Conservation (phyloP, 2,329 filamentous ascomycete genomes). For the Neonectria hederae region DNA sequence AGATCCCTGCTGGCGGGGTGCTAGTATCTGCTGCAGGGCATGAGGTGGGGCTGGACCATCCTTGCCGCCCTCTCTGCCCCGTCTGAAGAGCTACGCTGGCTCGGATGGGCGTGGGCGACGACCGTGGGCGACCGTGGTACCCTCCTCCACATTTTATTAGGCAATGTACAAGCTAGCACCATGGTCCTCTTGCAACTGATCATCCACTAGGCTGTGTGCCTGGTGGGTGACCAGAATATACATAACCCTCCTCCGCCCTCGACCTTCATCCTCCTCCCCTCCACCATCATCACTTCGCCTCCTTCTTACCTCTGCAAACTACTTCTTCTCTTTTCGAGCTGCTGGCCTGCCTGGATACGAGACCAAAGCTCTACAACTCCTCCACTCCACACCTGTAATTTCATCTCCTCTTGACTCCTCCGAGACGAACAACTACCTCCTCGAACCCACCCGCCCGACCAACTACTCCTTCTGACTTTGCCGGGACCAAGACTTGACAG, state of each 20-base stretch:
- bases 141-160: slow-evolving; percentile 44
- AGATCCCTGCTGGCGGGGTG: slow-evolving; percentile 28
- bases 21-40: slow-evolving; percentile 45
- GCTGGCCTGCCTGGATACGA: slow-evolving; percentile 28
- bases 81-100: slow-evolving; percentile 35
- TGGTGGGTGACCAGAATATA: slow-evolving; percentile 41
- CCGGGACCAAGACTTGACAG: slow-evolving; percentile 17
- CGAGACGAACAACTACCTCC: slow-evolving; percentile 20
- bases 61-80: slow-evolving; percentile 28
- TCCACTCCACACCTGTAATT: slow-evolving; percentile 27
- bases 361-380: slow-evolving; percentile 16
- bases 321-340: slow-evolving; percentile 32
- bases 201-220: slow-evolving; percentile 45
- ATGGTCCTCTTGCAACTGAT: slow-evolving; percentile 41
- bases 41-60: slow-evolving; percentile 34
- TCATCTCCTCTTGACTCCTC: slow-evolving; percentile 12
- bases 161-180: slow-evolving; percentile 42
- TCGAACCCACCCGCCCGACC: slow-evolving; percentile 27
- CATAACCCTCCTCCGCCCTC: slow-evolving; percentile 41
- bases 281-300: slow-evolving; percentile 35
- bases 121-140: slow-evolving; percentile 41
- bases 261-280: slow-evolving; percentile 29
- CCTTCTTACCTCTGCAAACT: slow-evolving; percentile 33
- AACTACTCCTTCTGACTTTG: slow-evolving; percentile 16
- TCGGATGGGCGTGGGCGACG: slow-evolving; percentile 37